Percentiles rank a stretch among this genome's conserved stretches.
phyloP scores from a whole-genome alignment of 768 basidiomycete genomes.

The Calocybe cyanea region DNA sequence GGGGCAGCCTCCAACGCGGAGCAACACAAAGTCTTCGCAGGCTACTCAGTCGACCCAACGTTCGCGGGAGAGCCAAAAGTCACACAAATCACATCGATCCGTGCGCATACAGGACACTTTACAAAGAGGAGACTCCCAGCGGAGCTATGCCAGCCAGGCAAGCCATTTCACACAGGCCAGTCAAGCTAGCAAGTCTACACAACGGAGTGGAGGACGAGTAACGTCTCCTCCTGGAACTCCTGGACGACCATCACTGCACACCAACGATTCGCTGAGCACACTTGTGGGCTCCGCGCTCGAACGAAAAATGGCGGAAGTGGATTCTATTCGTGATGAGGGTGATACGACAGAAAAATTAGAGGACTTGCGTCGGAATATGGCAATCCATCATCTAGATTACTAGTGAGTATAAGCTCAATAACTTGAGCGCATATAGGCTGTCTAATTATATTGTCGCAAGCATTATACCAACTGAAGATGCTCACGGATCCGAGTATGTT shows the following conservation, averaged over 20 bases:
- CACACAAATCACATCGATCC: slow-evolving; percentile 4
- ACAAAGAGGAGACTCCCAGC: slow-evolving; percentile 24
- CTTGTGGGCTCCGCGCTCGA: slow-evolving; percentile 72
- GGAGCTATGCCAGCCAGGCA: slow-evolving; percentile 24
- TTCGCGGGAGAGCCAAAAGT: slow-evolving; percentile 12
- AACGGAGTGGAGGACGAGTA: slow-evolving; percentile 17
- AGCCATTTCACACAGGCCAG: slow-evolving; percentile 14
- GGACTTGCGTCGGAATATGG: slow-evolving; percentile 63
- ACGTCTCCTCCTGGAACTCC: slow-evolving; percentile 14
- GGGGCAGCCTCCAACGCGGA: slow-evolving; percentile 29
- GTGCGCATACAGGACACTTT: slow-evolving; percentile 12
- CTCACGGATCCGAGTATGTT: slow-evolving; percentile 82
- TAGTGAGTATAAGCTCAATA: slow-evolving; percentile 49
- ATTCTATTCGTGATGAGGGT: slow-evolving; percentile 44
- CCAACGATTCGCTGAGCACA: slow-evolving; percentile 67
- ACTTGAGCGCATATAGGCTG: slow-evolving; percentile 1
- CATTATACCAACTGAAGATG: slow-evolving; percentile 74
- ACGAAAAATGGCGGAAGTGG: slow-evolving; percentile 64
- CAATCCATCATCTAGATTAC: slow-evolving; percentile 64
- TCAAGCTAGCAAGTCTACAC: slow-evolving; percentile 23
- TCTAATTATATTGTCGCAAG: slow-evolving; percentile 33
- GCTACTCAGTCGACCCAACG: slow-evolving; percentile 29
- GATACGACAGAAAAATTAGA: slow-evolving; percentile 61
- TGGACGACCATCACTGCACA: slow-evolving; percentile 27
- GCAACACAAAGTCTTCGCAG: slow-evolving; percentile 37